These are phyloP conservation scores for Plasmodium chabaudi DNA, from an alignment of 169 alveolate species.

Conservation along the genomic window DNA sequence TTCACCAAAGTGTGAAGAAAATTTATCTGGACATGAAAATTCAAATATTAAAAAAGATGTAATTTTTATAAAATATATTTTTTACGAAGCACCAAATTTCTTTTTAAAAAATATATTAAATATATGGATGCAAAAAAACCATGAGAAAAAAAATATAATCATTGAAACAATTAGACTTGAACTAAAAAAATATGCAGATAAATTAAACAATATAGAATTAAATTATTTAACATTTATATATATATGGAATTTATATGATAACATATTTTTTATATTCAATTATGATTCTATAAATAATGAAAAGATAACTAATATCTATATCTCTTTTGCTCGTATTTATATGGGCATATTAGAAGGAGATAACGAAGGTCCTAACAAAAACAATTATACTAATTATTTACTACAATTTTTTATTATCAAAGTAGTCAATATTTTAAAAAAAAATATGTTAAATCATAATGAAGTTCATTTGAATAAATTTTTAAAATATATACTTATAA, in stretches of 20 bases:
- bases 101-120: slow-evolving; percentile 65
- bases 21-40: background rate
- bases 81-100: slow-evolving; percentile 34
- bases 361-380: background rate
- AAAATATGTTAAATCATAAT: slow-evolving; percentile 2
- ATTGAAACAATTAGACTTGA: slow-evolving; percentile 39
- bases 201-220: slow-evolving; percentile 5
- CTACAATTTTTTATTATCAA: slow-evolving; percentile 28
- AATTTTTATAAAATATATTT: slow-evolving; percentile 30
- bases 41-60: background rate
- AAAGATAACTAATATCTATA: slow-evolving; percentile 23
- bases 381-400: slow-evolving; percentile 10
- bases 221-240: slow-evolving; percentile 28
- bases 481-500: slow-evolving; percentile 12
- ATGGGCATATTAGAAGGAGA: slow-evolving; percentile 22
- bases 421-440: slow-evolving; percentile 31
- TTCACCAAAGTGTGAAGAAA: too few species aligned
- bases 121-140: slow-evolving; percentile 62
- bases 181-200: slow-evolving; percentile 44
- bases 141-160: slow-evolving; percentile 40
- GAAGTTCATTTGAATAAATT: slow-evolving; percentile 7
- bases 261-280: slow-evolving; percentile 60
- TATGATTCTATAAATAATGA: slow-evolving; percentile 15
- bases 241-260: slow-evolving; percentile 47
- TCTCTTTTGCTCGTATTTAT: slow-evolving; percentile 12